Base-by-base conservation (phyloP, 345 rosid genomes). In the Salix arbutifolia region DNA sequence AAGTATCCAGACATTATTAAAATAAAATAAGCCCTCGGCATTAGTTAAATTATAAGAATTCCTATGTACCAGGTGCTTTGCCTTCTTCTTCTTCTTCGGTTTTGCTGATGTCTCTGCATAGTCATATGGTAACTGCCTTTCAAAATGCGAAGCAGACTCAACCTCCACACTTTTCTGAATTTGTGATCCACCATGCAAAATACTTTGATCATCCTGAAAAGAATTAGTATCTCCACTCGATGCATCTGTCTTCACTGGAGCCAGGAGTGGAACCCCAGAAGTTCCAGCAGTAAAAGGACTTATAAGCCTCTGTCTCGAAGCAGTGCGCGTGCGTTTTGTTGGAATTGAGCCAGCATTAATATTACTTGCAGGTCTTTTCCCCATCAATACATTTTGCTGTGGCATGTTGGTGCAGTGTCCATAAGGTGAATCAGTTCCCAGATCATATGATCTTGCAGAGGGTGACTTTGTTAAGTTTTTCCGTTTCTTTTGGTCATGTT, bases 211-310 rank as follows among this genome's bases (percentile, higher is more conserved):
- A 84, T 96, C 98, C 89, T 94, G 99, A 86, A 88, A 91, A 78
- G 97, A 96, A 87, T 79, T 90, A 70, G 98, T 92, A 79, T 96
- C 99, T 76, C 93, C 99, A 85, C 99, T 96, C 73, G 99, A 96
- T 42, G 92, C 97, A 85, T 92, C 97, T 30, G 97, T 89, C 84
- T 85, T 94, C 8, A 81, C 72, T 10, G 92, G 87, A 71, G 82
- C 83, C 79, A 68, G 62, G 14, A 23, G 91, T 70, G 87, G 71
- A 65, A 69, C 82, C 78, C 87, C 92, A 80, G 84, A 62, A 82
- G 82, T 82, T 79, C 88, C 91, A 85, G 85, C 79, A 82, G 84
- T 78, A 75, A 88, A 88, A 71, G 96, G 94, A 86, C 87, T 85
- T 68, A 77, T 71, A 78, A 89, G 81, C 87, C 97, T 90, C 81